These are phyloP conservation scores for Umbelopsis vinacea DNA, from an alignment of 192 early-diverging fungal genomes.

Conservation along the genomic window DNA sequence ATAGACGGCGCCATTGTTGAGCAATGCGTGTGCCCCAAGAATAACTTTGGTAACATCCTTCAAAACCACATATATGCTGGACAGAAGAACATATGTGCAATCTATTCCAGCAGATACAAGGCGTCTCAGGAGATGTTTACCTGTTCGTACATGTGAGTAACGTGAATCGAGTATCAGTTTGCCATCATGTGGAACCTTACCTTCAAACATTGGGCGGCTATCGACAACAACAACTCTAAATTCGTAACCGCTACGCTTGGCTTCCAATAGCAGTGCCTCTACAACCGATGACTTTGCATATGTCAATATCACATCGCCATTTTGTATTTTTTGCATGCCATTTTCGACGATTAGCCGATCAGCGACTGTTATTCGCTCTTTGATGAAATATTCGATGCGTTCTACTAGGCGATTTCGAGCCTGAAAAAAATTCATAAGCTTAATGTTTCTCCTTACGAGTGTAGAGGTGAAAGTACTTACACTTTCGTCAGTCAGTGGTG, in stretches of 20 bases:
- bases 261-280: constrained; percentile 72
- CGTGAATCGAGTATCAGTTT: too few species aligned
- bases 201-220: constrained; percentile 87
- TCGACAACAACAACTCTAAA: constrained; percentile 96
- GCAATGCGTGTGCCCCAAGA: constrained; percentile 89
- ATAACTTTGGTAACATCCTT: constrained; percentile 91
- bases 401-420: constrained; percentile 69
- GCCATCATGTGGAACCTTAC: constrained; percentile 36
- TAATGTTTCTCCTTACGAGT: too few species aligned
- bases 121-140: constrained; percentile 64
- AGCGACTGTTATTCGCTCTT: constrained; percentile 86
- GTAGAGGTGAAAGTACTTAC: constrained; percentile 50
- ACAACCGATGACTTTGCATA: constrained; percentile 95
- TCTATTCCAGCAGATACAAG: constrained; percentile 68
- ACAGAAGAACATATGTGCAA: constrained; percentile 73
- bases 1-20: constrained; percentile 92
- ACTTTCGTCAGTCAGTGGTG: constrained; percentile 83
- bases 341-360: constrained; percentile 78
- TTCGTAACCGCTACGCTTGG: constrained; percentile 70
- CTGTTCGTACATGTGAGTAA: constrained; percentile 37
- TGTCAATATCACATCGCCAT: constrained; percentile 89
- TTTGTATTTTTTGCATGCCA: constrained; percentile 86
- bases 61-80: constrained; percentile 77
- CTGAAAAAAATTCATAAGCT: constrained; percentile 36
- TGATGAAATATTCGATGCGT: constrained; percentile 87